Percentiles rank a stretch among this genome's conserved stretches.
Conservation (phyloP, 352 stramenopile genomes). For the Phytophthora palmivora region DNA sequence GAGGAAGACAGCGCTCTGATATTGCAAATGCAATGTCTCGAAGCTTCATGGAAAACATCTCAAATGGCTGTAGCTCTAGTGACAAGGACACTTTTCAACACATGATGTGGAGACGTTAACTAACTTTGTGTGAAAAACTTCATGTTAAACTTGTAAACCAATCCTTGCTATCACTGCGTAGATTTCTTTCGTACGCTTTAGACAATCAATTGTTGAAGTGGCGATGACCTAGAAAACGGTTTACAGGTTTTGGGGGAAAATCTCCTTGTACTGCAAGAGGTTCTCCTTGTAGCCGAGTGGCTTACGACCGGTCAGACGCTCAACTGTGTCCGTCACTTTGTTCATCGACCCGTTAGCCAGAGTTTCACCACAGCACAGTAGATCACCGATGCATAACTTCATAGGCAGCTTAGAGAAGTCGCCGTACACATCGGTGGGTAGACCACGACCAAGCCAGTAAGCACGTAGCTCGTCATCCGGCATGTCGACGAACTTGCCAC, state of each 20-base stretch:
- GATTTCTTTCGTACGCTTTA: too few relatives aligned
- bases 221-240: too few relatives aligned
- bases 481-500: slow-evolving; percentile 29
- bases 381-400: slow-evolving; percentile 36
- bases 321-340: slow-evolving; percentile 34
- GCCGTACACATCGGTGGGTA: slow-evolving; percentile 31
- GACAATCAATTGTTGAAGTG: too few relatives aligned
- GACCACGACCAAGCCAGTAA: slow-evolving; percentile 27
- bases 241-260: slow-evolving; percentile 35
- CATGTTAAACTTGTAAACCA: too few relatives aligned
- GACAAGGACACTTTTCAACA: too few relatives aligned
- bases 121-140: too few relatives aligned
- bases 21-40: too few relatives aligned
- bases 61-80: too few relatives aligned
- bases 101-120: too few relatives aligned
- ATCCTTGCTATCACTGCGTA: too few relatives aligned
- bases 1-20: too few relatives aligned
- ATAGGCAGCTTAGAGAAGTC: slow-evolving; percentile 34
- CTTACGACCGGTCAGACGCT: slow-evolving; percentile 35
- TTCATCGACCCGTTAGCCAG: slow-evolving; percentile 38
- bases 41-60: too few relatives aligned
- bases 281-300: slow-evolving; percentile 34
- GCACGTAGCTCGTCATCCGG: slow-evolving; percentile 17
- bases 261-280: slow-evolving; percentile 33
- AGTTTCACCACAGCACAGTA: slow-evolving; percentile 36